Percentiles rank a stretch among this genome's conserved stretches.
These are phyloP conservation scores for Cordyceps farinosa DNA, from an alignment of 2,329 filamentous ascomycete species.

Conservation along the genomic window DNA sequence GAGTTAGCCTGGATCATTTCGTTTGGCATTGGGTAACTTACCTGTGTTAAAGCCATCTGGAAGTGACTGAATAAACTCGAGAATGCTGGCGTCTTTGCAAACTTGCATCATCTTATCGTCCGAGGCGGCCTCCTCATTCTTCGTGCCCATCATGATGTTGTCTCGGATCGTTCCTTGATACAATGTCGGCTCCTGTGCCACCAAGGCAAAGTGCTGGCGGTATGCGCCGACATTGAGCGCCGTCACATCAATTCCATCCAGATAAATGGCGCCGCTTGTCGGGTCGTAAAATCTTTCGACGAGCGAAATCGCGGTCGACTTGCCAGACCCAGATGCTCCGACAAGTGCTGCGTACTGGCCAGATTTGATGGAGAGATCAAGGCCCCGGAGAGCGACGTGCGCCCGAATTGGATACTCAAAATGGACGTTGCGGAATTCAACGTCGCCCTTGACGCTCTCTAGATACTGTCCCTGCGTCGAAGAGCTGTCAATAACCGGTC, in stretches of 20 bases:
- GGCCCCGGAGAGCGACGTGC: no score
- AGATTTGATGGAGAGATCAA: slow-evolving; percentile 9
- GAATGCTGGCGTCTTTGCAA: neutral
- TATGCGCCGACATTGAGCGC: slow-evolving; percentile 21
- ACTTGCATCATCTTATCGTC: slow-evolving; percentile 4
- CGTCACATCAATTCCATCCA: neutral
- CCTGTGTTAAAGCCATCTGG: no score
- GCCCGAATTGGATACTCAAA: no score
- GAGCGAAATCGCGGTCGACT: slow-evolving; percentile 29
- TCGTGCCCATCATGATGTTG: slow-evolving; percentile 26
- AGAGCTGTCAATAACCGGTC: neutral
- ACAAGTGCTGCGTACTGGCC: slow-evolving; percentile 13
- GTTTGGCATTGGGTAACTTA: slow-evolving; percentile 28
- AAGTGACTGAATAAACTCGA: neutral
- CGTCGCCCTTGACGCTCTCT: neutral
- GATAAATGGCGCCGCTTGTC: neutral
- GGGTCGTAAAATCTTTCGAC: slow-evolving; percentile 28
- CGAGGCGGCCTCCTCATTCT: no score
- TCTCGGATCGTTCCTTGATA: slow-evolving; percentile 34
- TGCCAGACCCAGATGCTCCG: slow-evolving; percentile 23
- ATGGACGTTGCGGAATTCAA: neutral
- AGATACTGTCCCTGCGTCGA: slow-evolving; percentile 21
- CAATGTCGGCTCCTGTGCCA: slow-evolving; percentile 25
- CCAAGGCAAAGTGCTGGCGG: slow-evolving; percentile 24
- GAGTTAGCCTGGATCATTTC: slow-evolving; percentile 20